phyloP scores from a whole-genome alignment of 1,284 basidiomycete species.

The Fomitopsis palustris region DNA sequence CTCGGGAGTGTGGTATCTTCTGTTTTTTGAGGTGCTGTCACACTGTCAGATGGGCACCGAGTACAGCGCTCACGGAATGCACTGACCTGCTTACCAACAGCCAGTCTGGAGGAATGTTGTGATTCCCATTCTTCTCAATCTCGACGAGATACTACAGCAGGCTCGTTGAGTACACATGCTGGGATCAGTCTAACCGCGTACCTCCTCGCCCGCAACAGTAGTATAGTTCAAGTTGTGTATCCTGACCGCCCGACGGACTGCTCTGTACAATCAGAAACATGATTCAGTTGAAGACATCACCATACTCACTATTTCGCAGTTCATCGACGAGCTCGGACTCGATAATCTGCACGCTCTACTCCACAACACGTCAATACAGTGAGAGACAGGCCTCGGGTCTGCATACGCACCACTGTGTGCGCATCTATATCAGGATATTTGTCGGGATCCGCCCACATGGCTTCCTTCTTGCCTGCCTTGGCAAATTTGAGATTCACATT shows the following conservation, averaged over 20 bases:
- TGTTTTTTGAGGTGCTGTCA: slow-evolving; percentile 67
- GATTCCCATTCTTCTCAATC: slow-evolving; percentile 70
- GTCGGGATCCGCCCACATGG: slow-evolving; percentile 72
- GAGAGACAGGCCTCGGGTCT: neutral
- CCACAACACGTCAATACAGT: neutral
- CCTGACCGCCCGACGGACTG: slow-evolving; percentile 73
- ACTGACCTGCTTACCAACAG: slow-evolving; percentile 68
- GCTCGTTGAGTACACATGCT: neutral
- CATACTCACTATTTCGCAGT: slow-evolving; percentile 58
- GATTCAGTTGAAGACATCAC: neutral
- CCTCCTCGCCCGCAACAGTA: slow-evolving; percentile 68
- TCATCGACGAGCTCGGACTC: slow-evolving; percentile 78
- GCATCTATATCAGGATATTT: slow-evolving; percentile 68
- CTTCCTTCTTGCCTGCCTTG: slow-evolving; percentile 64
- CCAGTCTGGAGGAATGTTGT: slow-evolving; percentile 78
- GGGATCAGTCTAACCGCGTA: slow-evolving; percentile 27
- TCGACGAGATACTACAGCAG: slow-evolving; percentile 68
- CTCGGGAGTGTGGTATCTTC: slow-evolving; percentile 82
- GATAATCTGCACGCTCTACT: slow-evolving; percentile 54
- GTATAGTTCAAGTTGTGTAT: slow-evolving; percentile 79
- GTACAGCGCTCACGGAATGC: neutral
- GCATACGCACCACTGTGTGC: slow-evolving; percentile 35
- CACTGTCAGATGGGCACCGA: neutral
- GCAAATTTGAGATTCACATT: slow-evolving; percentile 67
- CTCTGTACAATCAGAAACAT: neutral